Base-by-base conservation (phyloP, 2,329 filamentous ascomycete genomes). In the Colletotrichum echinochloae region DNA sequence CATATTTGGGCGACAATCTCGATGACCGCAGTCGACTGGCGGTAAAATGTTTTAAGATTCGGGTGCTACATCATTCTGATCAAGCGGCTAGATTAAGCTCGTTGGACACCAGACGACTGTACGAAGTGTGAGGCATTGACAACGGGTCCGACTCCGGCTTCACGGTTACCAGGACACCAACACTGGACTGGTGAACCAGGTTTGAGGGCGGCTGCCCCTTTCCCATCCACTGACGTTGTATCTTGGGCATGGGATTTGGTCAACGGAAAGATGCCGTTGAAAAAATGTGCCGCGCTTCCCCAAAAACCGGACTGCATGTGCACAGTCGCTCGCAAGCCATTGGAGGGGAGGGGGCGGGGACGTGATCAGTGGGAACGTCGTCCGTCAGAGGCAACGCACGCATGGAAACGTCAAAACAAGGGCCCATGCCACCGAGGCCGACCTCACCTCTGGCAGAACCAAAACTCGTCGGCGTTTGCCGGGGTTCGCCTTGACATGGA, bases 21-120 rank as follows among this genome's bases (percentile, higher is more conserved):
- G 26, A 39, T 35, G 44, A 9, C 12, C 9, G 26, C 60, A 18
- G 3, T 56, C 46, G 16, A 26, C 20, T 46, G 66, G 61, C 66
- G 23, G 61, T 65, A 60, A 59, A 35, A 37, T n/a, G n/a, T n/a
- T 20, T 30, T 26, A 23, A 20, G 20, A 26, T 16, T 39, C 33
- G 60, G 41, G 26, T 23, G 26, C 35, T 44, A 51, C 51, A 60
- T 35, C 60, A 37, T 64, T 16, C 26, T 35, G 26, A 51, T 51
- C 65, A 67, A 49, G 49, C 39, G 59, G 65, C 49, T 56, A 26
- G 9, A 63, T 28, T 20, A 46, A 51, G 28, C 65, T 49, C 28
- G n/a, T 39, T 39, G 37, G 46, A 26, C 23, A 26, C 61, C 41
- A 48, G 26, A 54, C 55, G 37, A 44, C 52, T 44, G 65, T 44